phyloP scores from a whole-genome alignment of 352 stramenopile species.

The Phytophthora crassamura region DNA sequence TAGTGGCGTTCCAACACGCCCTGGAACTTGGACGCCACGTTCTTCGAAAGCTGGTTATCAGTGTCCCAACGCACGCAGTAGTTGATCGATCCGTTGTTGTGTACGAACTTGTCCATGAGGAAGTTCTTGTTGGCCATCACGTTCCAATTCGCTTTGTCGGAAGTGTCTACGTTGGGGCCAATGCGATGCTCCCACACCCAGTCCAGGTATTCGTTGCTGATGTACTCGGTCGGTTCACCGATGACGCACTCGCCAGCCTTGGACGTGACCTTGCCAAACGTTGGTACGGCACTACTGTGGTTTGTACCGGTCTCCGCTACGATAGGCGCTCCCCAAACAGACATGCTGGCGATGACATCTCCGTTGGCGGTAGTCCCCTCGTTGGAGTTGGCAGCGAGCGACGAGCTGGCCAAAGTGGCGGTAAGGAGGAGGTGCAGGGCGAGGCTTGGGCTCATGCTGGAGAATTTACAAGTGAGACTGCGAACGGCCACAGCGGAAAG shows the following conservation, averaged over 20 bases:
- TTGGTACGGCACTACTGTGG: constrained; percentile 7
- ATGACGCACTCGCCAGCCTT: constrained; percentile 21
- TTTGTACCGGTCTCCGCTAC: constrained; percentile 26
- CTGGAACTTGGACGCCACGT: constrained; percentile 16
- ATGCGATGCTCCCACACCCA: constrained; percentile 31
- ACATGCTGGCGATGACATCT: constrained; percentile 10
- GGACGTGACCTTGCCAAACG: constrained; percentile 26
- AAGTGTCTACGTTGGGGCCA: constrained; percentile 10
- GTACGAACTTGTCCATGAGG: constrained; percentile 28
- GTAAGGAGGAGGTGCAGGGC: not conserved
- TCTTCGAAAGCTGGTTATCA: constrained; percentile 6
- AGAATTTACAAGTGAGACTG: not conserved
- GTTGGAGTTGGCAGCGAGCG: not conserved
- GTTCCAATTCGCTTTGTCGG: constrained; percentile 21
- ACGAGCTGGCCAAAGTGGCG: not conserved
- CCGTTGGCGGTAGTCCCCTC: too few species aligned
- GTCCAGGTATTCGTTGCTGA: constrained; percentile 20
- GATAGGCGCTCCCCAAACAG: constrained; percentile 20
- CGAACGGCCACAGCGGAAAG: not conserved
- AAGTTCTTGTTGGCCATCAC: constrained; percentile 34
- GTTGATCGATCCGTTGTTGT: constrained; percentile 34
- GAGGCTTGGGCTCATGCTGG: constrained; percentile 8
- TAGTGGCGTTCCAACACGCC: constrained; percentile 23
- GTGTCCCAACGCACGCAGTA: constrained; percentile 33
- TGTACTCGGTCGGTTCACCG: constrained; percentile 19